Base-by-base conservation (phyloP, 208 protist species). In the Leishmania turanica region DNA sequence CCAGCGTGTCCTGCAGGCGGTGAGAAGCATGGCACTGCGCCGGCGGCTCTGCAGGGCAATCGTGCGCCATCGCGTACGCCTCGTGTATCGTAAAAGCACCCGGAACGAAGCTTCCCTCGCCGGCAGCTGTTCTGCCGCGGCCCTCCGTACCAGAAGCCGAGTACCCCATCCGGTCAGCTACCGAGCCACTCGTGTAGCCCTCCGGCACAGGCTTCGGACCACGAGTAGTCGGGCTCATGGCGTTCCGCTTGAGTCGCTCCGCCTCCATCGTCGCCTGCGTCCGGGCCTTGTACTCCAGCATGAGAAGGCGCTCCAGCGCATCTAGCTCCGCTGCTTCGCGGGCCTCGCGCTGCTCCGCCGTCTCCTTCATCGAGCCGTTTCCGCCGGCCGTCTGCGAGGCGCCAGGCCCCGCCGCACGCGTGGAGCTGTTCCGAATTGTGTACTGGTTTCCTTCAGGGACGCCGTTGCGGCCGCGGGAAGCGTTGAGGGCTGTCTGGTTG, bases 251-350 rank as follows among this genome's bases (percentile, higher is more conserved):
- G 21, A 93, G 80, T 6, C 83, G 84, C 54, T 96, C 88, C 65
- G 89, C 87, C 54, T 96, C 94, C 77, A 96, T 64, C 11, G 89
- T 79, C 2, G 89, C 89, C 74, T 90, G 88, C 60, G 93, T 91
- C 34, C 94, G 92, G 1, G 92, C 89, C 82, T 95, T 96, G 87
- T 97, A 92, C 86, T 97, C 94, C n/a, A 93, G 70, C 76, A 97
- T 94, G 31, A 97, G 92, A 69, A 97, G 88, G 15, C 92, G 89
- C 87, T 97, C 92, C 65, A 97, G 92, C n/a, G 89, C 90, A 74
- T 97, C 92, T 17, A 97, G 87, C 60, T 97, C 93, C 19, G 90
- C 85, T 84, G 87, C 84, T 70, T 89, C 91, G 54, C 72, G 84
- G 13, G 87, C 90, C 73, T 89, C 68, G 27, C 90, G 90, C 75